Evolutionary conservation across 768 basidiomycete species (phyloP).

Genomic region (Rubroboletus satanas): DNA sequence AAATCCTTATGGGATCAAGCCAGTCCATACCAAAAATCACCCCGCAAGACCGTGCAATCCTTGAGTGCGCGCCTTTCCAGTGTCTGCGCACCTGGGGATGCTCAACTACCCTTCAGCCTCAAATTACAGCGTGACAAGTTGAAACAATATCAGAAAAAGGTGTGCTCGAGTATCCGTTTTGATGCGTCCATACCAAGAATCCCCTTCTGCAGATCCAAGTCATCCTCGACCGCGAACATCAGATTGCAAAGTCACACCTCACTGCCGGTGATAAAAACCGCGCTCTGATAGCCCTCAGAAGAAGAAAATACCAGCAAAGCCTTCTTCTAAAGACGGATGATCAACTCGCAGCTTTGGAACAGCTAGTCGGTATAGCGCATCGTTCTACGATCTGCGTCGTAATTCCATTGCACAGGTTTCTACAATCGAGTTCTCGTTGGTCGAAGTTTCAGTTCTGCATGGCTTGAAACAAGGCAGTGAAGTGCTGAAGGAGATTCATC

Average conservation of each 20-base stretch:
- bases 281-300: constrained; percentile 82
- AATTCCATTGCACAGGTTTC: constrained; percentile 62
- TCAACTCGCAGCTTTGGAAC: constrained; percentile 85
- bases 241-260: constrained; percentile 83
- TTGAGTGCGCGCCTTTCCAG: constrained; percentile 66
- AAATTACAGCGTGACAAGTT: constrained; percentile 96
- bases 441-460: constrained; percentile 89
- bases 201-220: constrained; percentile 64
- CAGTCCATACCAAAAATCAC: constrained; percentile 88
- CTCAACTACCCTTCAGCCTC: constrained; percentile 50
- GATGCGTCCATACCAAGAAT: neutral
- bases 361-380: constrained; percentile 55
- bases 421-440: constrained; percentile 92
- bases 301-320: constrained; percentile 91
- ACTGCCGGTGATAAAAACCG: constrained; percentile 79
- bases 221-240: constrained; percentile 82
- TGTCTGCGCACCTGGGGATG: constrained; percentile 15
- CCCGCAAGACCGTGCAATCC: constrained; percentile 86
- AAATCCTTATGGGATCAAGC: constrained; percentile 54
- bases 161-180: constrained; percentile 28
- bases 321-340: constrained; percentile 83
- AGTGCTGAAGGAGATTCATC: constrained; percentile 90
- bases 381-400: neutral
- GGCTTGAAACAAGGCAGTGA: constrained; percentile 92
- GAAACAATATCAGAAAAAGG: constrained; percentile 93